Conservation (phyloP, 2,329 filamentous ascomycete genomes). For the Scedosporium aurantiacum region DNA sequence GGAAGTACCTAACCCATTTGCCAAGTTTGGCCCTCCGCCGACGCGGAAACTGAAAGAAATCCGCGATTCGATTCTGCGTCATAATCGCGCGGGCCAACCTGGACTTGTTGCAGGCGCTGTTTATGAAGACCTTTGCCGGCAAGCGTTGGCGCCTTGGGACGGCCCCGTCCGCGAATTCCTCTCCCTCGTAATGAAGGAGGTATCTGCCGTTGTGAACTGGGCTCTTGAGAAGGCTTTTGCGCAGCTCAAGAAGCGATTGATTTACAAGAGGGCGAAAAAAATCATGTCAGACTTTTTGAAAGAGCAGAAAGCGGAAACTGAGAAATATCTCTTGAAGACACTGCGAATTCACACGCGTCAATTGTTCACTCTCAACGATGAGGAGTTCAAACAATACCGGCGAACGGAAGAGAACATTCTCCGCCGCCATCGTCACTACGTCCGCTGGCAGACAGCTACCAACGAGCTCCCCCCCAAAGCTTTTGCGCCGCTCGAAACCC, state of each 20-base stretch:
- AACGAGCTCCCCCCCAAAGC: conserved; percentile 18
- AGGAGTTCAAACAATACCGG: conserved; percentile 34
- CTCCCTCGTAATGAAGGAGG: conserved; percentile 30
- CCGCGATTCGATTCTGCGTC: conserved; percentile 39
- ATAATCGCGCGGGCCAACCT: conserved; percentile 46
- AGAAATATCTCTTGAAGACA: conserved; percentile 27
- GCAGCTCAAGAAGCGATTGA: conserved; percentile 31
- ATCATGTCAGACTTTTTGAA: conserved; percentile 34
- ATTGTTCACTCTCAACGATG: conserved; percentile 46
- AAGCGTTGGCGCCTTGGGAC: conserved; percentile 49
- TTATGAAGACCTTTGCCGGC: conserved; percentile 44
- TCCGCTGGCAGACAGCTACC: conserved; percentile 31
- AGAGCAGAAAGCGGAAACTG: conserved; percentile 23
- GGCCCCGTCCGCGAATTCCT: conserved; percentile 39
- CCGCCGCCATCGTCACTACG: conserved; percentile 34
- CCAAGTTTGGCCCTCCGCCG: conserved; percentile 19
- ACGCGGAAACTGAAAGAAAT: conserved; percentile 37
- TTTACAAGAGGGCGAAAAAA: conserved; percentile 36
- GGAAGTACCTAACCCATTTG: conserved; percentile 24
- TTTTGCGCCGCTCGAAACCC: conserved; percentile 23
- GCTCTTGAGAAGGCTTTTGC: conserved; percentile 38
- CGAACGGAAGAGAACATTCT: conserved; percentile 34
- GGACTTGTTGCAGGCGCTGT: conserved; percentile 49
- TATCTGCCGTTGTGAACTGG: conserved; percentile 24
- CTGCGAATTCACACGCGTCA: conserved; percentile 42